Evolutionary conservation across 2,329 filamentous ascomycete species (phyloP).

Genomic region (Bipolaris cookei): DNA sequence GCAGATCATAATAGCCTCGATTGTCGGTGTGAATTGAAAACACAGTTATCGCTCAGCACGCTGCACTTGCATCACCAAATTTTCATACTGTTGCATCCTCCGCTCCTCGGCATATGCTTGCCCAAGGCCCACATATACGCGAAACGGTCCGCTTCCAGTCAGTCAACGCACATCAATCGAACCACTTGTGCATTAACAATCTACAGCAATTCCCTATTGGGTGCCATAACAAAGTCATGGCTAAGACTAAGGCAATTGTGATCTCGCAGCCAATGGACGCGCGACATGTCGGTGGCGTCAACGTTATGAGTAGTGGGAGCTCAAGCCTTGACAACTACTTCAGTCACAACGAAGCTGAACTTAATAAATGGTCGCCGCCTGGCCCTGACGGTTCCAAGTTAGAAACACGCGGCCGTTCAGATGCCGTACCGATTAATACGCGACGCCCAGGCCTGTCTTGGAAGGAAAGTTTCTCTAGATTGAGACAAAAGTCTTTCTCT

Average conservation of each 20-base stretch:
- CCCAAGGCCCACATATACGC: slow-evolving; percentile 21
- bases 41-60: background rate
- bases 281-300: slow-evolving; percentile 42
- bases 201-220: slow-evolving; percentile 8
- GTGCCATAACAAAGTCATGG: slow-evolving; percentile 18
- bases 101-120: slow-evolving; percentile 4
- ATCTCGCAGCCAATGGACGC: slow-evolving; percentile 46
- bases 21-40: background rate
- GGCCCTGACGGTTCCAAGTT: slow-evolving; percentile 32
- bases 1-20: slow-evolving; percentile 8
- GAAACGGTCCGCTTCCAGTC: slow-evolving; percentile 32
- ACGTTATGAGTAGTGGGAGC: slow-evolving; percentile 29
- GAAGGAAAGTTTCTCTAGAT: slow-evolving; percentile 33
- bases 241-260: slow-evolving; percentile 30
- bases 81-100: slow-evolving; percentile 9
- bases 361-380: slow-evolving; percentile 38
- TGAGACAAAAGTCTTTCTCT: slow-evolving; percentile 28
- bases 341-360: slow-evolving; percentile 24
- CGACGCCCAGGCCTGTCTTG: slow-evolving; percentile 36
- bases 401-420: slow-evolving; percentile 37
- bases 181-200: slow-evolving; percentile 13
- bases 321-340: slow-evolving; percentile 31
- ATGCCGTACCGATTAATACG: slow-evolving; percentile 33
- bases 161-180: slow-evolving; percentile 14
- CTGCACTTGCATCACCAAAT: background rate